Base-by-base conservation (phyloP, 2,329 filamentous ascomycete genomes). In the Rhynchosporium agropyri region DNA sequence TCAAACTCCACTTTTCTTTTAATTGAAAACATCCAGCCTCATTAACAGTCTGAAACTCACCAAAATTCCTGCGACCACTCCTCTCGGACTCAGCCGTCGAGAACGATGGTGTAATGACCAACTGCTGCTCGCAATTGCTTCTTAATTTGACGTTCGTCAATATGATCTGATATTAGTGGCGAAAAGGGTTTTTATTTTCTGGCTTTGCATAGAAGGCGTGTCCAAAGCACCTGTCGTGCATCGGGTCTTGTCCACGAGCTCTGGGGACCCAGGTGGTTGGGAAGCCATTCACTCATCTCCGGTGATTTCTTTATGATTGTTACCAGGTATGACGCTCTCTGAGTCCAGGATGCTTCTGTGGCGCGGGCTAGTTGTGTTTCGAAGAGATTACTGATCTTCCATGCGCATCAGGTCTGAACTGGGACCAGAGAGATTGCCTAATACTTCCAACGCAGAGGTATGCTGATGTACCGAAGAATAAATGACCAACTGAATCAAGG, bases 11-110 rank as follows among this genome's bases (percentile, higher is more conserved):
- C 50, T 26, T 53, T 53, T 53, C 31, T 53, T 31, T n/a, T 33
- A 33, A 53, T 38, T n/a, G 31, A 53, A 53, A 53, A 53, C 50
- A 53, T n/a, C 50, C 36, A n/a, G 50, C 33, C 50, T 53, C n/a
- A 40, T 53, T 53, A 26, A 46, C 20, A 20, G 20, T 20, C 20
- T 20, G 1, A 20, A 20, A 20, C 20, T 20, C 20, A 20, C 20
- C 20, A 20, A 20, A 20, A 20, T 20, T 20, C 20, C 20, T 20
- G 20, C 20, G 20, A 20, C 20, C 20, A 20, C 20, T 20, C 42
- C 42, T n/a, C n/a, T 20, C 43, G 8, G 8, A 26, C 43, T 46
- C 20, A 20, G 43, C 43, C n/a, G 1, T 10, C 20, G n/a, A 46
- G 26, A n/a, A 46, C 20, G n/a, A 46, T 26, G 43, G 31, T n/a